Conservation (phyloP, 2,329 filamentous ascomycete species). For the Botrytis elliptica region DNA sequence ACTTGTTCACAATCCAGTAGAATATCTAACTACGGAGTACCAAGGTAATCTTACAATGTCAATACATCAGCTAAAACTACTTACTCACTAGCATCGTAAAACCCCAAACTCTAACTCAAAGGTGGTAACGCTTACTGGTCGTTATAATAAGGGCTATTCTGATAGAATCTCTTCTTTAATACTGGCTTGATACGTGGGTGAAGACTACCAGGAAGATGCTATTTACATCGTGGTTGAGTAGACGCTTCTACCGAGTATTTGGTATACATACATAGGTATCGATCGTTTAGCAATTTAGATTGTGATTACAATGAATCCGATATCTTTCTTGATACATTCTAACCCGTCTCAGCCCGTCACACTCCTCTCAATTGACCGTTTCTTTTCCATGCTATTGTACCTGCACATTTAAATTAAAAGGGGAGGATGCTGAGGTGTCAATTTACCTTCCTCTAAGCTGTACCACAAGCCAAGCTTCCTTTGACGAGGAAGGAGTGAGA, state of each 20-base stretch:
- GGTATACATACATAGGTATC: background rate
- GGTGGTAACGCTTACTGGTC: background rate
- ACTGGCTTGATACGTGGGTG: background rate
- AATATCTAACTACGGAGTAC: background rate
- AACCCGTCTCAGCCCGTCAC: background rate
- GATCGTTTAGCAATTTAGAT: background rate
- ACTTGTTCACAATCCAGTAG: background rate
- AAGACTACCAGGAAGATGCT: no score
- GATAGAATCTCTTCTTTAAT: background rate
- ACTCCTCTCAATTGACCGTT: background rate
- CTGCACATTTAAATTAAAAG: slow-evolving; percentile 5
- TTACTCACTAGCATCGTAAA: background rate
- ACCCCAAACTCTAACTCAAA: background rate
- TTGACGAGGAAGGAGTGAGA: background rate
- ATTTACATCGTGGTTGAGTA: background rate
- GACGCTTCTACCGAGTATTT: background rate
- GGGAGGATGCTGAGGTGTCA: background rate
- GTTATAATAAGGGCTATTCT: background rate
- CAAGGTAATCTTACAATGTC: background rate
- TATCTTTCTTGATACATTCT: background rate
- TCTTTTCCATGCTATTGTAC: background rate
- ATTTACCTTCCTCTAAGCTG: background rate
- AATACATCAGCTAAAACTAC: background rate
- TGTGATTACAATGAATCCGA: background rate
- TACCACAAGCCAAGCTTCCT: background rate